Evolutionary conservation across 2,329 filamentous ascomycete species (phyloP), one percentile per base, ranked within the genome.

Genomic region (Aurifilum marmelostoma): DNA sequence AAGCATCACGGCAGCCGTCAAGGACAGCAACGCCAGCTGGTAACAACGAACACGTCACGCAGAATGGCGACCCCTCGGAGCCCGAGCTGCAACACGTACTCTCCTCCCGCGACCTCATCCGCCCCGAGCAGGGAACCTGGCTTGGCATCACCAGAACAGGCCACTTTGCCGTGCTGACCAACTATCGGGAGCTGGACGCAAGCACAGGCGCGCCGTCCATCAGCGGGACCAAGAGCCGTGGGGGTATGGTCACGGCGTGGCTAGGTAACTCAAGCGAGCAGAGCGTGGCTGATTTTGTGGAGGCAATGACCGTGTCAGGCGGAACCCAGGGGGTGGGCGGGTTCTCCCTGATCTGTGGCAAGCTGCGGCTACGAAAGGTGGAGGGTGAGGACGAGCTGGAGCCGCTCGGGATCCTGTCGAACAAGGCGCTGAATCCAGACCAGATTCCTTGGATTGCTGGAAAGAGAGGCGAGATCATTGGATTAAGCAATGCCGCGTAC

Each of bases 321-420:
- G 82, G 85, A 12, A 84, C 89, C 29, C 85, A 85, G 73, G 88
- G 87, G 63, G 87, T 91, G 21, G 89, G 89, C 8, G 89, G 89
- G 0, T 91, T 91, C 75, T 89, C 87, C 32, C 83, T 91, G 75
- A 81, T 90, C n/a, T 90, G 88, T 71, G 88, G 87, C 11, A 89
- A 88, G 74, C 79, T 91, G 73, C 77, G 80, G 63, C 79, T 77
- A 61, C 69, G 67, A 29, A 63, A 68, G 68, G 69, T 60, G 66
- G 70, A 18, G n/a, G 41, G 29, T 16, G 74, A 73, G 32, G 73
- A 72, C 16, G 69, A 70, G 34, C 75, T 84, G 29, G 80, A 86
- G 69, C 84, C 84, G 0, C 78, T 91, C 14, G 88, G 87, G 9
- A 86, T 91, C 65, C 82, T 91, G 63, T 89, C 87, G 62, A 91